Percentiles rank a stretch among this genome's conserved stretches.
Conservation (phyloP, 2,329 filamentous ascomycete species). For the Claviceps sp. region DNA sequence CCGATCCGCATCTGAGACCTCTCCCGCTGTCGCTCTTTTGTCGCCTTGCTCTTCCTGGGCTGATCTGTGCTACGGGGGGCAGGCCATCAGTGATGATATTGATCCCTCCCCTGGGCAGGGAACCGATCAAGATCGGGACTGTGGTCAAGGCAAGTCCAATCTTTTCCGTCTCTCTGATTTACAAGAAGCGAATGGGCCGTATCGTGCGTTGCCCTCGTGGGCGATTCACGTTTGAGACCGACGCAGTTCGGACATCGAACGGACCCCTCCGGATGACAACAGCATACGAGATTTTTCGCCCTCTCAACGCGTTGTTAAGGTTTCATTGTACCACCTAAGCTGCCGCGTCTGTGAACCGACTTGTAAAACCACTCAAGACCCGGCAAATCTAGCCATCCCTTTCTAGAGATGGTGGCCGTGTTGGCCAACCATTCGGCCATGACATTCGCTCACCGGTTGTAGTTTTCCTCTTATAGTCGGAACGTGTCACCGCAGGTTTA, state of each 20-base stretch:
- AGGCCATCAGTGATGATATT: not conserved
- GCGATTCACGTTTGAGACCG: not conserved
- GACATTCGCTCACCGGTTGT: not conserved
- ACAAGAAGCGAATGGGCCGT: not conserved
- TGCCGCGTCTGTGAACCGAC: not conserved
- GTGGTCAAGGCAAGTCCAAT: no score
- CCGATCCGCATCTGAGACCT: conserved; percentile 2
- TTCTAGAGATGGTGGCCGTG: not conserved
- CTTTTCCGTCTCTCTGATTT: no score
- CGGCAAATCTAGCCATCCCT: no score
- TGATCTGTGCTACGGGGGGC: conserved; percentile 1
- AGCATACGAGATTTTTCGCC: conserved; percentile 1
- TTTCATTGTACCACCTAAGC: not conserved
- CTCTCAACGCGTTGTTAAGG: not conserved
- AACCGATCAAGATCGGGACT: not conserved
- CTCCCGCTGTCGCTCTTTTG: not conserved
- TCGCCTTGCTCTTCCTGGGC: not conserved
- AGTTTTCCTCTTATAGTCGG: not conserved
- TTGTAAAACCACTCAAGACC: not conserved
- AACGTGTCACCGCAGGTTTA: not conserved
- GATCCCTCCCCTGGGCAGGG: not conserved
- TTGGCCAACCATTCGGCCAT: not conserved
- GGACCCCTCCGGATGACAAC: not conserved
- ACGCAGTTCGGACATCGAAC: not conserved
- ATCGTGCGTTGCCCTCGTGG: not conserved